phyloP scores from a whole-genome alignment of 129 eudicot species.

The Flaveria linearis region DNA sequence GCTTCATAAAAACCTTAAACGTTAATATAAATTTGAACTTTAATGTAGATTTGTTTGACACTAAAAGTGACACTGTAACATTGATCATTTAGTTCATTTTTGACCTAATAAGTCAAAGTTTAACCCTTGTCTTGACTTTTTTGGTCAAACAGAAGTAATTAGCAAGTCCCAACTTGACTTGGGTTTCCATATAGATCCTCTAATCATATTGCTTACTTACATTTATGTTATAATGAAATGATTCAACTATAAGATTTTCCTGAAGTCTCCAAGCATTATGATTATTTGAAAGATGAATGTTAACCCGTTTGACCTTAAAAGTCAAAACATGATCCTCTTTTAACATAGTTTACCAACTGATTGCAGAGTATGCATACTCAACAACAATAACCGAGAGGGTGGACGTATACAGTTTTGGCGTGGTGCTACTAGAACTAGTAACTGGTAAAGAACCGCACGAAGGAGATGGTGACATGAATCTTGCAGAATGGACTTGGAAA shows the following conservation, averaged over 20 bases:
- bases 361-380: slow-evolving; percentile 77
- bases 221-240: neutral
- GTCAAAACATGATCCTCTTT: slow-evolving; percentile 4
- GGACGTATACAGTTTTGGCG: slow-evolving; percentile 85
- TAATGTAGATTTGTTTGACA: neutral
- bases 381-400: slow-evolving; percentile 66
- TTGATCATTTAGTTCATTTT: neutral
- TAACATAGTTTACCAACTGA: neutral
- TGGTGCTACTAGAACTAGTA: slow-evolving; percentile 76
- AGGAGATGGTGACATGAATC: slow-evolving; percentile 60
- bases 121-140: slow-evolving; percentile 3
- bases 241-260: too few species aligned
- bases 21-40: neutral
- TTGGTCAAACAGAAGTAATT: slow-evolving; percentile 1
- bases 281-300: slow-evolving; percentile 3
- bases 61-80: neutral
- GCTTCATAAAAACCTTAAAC: slow-evolving; percentile 3
- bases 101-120: slow-evolving; percentile 18
- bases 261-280: neutral
- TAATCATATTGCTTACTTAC: neutral
- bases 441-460: slow-evolving; percentile 76
- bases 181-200: neutral
- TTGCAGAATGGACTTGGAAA: slow-evolving; percentile 92
- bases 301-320: slow-evolving; percentile 16
- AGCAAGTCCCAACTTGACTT: slow-evolving; percentile 3